Base-by-base conservation (phyloP, 1,139 yeast genomes). In the Saccharomyces hybrid region DNA sequence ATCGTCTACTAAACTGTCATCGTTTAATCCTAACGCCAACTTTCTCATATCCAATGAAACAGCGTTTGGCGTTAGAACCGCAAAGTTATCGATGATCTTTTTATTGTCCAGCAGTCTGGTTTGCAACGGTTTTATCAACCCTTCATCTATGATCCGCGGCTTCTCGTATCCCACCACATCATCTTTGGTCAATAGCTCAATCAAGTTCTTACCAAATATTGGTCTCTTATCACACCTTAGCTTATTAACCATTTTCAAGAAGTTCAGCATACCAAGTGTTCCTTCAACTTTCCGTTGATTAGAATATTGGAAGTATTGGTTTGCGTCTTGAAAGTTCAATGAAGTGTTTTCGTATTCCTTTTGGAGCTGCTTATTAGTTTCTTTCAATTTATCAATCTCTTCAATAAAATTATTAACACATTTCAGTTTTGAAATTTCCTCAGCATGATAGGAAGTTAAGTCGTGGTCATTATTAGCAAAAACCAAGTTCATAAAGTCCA, bases 31-130 rank as follows among this genome's bases (percentile, higher is more conserved):
- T 32, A 66, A 20, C 0, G 80, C 60, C 56, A 82, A 73, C 52
- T 82, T 82, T 44, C 85, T 80, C 79, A 86, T 77, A 66, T 91
- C 95, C 55, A 88, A 74, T 1, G 90, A 81, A 4, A 91, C 95
- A 1, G 82, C 96, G 3, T 84, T 75, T 0, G 99, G 99, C 0
- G 99, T 93, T 3, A 93, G 79, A 59, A 89, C 95, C 0, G 96
- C 88, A 69, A 77, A 95, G 59, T 85, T 82, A 47, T 88, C 90
- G 56, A 93, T 78, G 0, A 75, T 70, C 32, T 81, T 84, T 13
- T 70, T 63, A 20, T 63, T 61, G 3, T 51, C 58, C 60, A 80
- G 80, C 71, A 68, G 52, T 58, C 73, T 71, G 26, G 67, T 66
- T 49, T 64, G 64, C 53, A 72, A 55, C n/a, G 75, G 76, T 54